Evolutionary conservation across 208 protist species (phyloP).

Genomic region (Leishmania martiniquensis): DNA sequence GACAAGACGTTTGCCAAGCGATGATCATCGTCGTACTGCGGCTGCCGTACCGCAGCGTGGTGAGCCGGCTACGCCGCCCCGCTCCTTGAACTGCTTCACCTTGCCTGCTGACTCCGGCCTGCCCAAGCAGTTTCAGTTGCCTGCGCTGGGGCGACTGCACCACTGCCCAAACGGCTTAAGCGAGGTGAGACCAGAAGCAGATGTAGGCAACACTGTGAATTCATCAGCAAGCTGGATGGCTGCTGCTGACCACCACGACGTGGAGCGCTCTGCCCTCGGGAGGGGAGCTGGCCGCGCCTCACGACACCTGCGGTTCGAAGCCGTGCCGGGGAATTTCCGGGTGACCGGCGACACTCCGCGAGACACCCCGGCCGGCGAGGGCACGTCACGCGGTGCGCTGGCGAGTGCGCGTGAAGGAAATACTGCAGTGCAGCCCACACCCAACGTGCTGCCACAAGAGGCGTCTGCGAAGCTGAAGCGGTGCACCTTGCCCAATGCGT

Average conservation of each 20-base stretch:
- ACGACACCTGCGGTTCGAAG: neutral
- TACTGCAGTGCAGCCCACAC: neutral
- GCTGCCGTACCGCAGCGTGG: neutral
- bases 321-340: neutral
- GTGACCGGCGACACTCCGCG: neutral
- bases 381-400: neutral
- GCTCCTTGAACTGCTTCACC: no score
- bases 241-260: neutral
- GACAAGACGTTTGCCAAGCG: no score
- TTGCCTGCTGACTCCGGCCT: neutral
- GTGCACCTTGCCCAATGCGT: neutral
- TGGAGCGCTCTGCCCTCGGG: no score
- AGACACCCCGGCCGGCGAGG: neutral
- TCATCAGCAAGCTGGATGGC: neutral
- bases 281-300: neutral
- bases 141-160: neutral
- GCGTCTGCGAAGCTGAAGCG: neutral
- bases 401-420: neutral
- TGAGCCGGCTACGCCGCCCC: neutral
- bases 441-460: neutral
- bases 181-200: neutral
- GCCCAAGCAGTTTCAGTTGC: neutral
- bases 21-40: neutral
- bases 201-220: neutral
- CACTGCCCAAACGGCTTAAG: neutral